These are phyloP conservation scores for Hygrophorus russula DNA, from an alignment of 768 basidiomycete species.

Conservation along the genomic window DNA sequence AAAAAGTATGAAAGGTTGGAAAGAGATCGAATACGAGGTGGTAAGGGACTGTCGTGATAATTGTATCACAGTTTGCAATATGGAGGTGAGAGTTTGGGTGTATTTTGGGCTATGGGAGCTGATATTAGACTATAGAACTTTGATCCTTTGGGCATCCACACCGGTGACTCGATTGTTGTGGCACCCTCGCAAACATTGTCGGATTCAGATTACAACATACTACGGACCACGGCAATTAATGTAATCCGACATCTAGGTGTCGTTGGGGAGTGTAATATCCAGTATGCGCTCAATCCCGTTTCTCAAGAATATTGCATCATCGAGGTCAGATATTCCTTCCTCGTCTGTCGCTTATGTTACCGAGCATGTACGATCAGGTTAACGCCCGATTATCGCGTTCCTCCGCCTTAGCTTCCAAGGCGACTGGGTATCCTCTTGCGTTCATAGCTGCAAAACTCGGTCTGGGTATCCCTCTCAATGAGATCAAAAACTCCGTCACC, in stretches of 20 bases:
- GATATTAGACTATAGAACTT: constrained; percentile 62
- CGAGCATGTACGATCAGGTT: constrained; percentile 30
- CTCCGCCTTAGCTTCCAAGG: constrained; percentile 95
- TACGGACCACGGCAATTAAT: constrained; percentile 95
- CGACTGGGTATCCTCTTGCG: constrained; percentile 94
- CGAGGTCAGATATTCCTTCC: constrained; percentile 40
- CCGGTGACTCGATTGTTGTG: constrained; percentile 96
- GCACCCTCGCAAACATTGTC: constrained; percentile 97
- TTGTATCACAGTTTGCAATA: constrained; percentile 99
- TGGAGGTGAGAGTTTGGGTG: constrained; percentile 68
- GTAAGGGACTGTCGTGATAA: constrained; percentile 96
- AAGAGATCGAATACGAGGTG: constrained; percentile 99
- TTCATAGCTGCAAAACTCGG: constrained; percentile 98
- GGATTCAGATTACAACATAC: constrained; percentile 99
- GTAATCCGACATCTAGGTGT: constrained; percentile 98
- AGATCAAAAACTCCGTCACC: constrained; percentile 96
- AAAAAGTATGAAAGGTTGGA: constrained; percentile 99
- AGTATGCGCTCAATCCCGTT: constrained; percentile 91
- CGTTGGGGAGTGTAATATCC: constrained; percentile 97
- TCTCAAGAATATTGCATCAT: constrained; percentile 99
- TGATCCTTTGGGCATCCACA: constrained; percentile 96
- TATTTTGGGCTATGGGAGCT: background rate
- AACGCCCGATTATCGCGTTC: constrained; percentile 98
- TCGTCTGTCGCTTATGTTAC: background rate
- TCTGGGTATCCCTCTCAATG: constrained; percentile 92